Evolutionary conservation across 129 eudicot species (phyloP), one percentile per base, ranked within the genome.

Genomic region (Sambucus nigra): DNA sequence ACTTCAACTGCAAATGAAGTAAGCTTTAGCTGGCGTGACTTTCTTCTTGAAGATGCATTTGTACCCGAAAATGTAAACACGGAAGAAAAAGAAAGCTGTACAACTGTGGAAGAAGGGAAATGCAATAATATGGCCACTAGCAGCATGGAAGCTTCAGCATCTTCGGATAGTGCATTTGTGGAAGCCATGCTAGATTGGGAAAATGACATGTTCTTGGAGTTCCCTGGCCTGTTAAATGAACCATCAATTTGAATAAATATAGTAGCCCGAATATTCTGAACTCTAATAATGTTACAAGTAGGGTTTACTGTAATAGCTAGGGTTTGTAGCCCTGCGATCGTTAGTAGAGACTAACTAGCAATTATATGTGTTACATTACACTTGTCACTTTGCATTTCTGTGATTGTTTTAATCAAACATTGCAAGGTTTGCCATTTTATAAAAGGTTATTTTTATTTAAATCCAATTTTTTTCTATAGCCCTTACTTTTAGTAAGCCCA

Each of bases 181-280:
- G 97, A 88, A 32, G 77, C 87, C 25, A 88, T 88, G 82, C 22
- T 86, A 73, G 82, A 79, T 67, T 73, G 69, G 21, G 84, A 88
- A 48, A 69, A 75, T 23, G 84, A 72, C 32, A 78, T 77, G 84
- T 63, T 80, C 54, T 65, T 76, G 74, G 75, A 77, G 61, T 73
- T 88, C 45, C 80, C 86, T 25, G 76, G 84, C 50, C 88, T 88
- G 40, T 61, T 75, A 55, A 91, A 78, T 40, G 96, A 88, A 48
- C 82, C 79, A 20, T 75, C 72, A 53, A 7, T 35, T 35, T 35
- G 42, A 35, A 2, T 7, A 35, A n/a, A n/a, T n/a, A n/a, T n/a
- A n/a, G n/a, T n/a, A n/a, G n/a, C n/a, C n/a, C n/a, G n/a, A n/a
- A n/a, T n/a, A n/a, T n/a, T n/a, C n/a, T n/a, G n/a, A n/a, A n/a